Evolutionary conservation across 306 rosid genomes (phyloP).

Genomic region (Vicia sativa): DNA sequence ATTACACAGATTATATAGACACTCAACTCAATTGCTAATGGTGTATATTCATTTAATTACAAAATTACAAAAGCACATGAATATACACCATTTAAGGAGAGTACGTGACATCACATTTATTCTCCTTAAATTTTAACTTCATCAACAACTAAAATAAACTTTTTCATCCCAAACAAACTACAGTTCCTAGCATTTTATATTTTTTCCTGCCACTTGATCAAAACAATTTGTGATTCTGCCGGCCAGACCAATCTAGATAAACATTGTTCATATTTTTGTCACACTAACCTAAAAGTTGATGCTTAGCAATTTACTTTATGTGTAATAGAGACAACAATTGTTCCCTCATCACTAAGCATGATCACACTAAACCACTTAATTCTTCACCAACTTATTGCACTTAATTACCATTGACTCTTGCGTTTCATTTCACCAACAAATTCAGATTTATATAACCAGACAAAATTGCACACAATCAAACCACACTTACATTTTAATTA

Average conservation of each 20-base stretch:
- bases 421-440: neutral
- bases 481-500: too few relatives aligned
- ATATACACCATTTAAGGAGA: too few relatives aligned
- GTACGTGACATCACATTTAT: too few relatives aligned
- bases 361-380: constrained; percentile 5
- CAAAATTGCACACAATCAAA: too few relatives aligned
- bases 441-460: too few relatives aligned
- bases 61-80: too few relatives aligned
- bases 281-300: constrained; percentile 19
- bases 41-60: too few relatives aligned
- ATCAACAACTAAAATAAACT: neutral
- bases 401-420: neutral
- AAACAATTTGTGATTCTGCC: constrained; percentile 22
- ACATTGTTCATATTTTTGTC: constrained; percentile 22
- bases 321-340: constrained; percentile 19
- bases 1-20: too few relatives aligned
- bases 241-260: constrained; percentile 22
- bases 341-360: constrained; percentile 28
- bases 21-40: too few relatives aligned
- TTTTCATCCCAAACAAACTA: constrained; percentile 9
- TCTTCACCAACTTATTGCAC: constrained; percentile 2
- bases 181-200: constrained; percentile 4
- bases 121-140: too few relatives aligned
- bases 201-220: neutral
- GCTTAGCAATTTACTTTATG: constrained; percentile 30